Conservation (phyloP, 306 rosid species). For the Cucumis cinereus region DNA sequence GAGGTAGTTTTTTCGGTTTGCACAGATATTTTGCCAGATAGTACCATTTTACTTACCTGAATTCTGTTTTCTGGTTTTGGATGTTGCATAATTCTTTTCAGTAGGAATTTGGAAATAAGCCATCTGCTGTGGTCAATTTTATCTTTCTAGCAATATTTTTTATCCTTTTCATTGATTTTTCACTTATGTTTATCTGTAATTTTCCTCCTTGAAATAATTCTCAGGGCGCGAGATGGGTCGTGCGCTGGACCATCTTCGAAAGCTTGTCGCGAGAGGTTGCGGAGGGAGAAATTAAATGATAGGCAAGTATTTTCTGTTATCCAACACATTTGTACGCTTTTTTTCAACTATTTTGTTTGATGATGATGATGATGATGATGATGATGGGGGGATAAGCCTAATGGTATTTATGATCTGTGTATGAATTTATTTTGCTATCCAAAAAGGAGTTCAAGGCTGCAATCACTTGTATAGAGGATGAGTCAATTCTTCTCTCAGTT, state of each 20-base stretch:
- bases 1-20: slow-evolving; percentile 29
- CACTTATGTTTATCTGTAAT: background rate
- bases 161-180: background rate
- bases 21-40: background rate
- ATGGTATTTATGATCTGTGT: background rate
- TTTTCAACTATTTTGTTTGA: background rate
- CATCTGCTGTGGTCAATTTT: background rate
- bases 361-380: background rate
- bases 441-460: background rate
- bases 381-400: background rate
- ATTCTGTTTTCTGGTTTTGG: background rate
- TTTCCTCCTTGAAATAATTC: slow-evolving; percentile 5
- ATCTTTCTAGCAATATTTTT: background rate
- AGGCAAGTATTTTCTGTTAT: slow-evolving; percentile 27
- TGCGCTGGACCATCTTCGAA: slow-evolving; percentile 46
- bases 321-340: background rate
- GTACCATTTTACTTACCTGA: background rate
- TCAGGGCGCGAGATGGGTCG: slow-evolving; percentile 45
- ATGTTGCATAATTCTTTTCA: background rate
- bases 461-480: background rate
- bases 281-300: slow-evolving; percentile 83
- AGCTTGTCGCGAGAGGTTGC: slow-evolving; percentile 82
- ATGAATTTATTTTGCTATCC: background rate
- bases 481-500: background rate
- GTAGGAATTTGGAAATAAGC: background rate